A percentile compares a stretch with the other conserved stretches of the same genome.
Conservation (phyloP, 108 stramenopile species). For the Licmophora abbreviata region DNA sequence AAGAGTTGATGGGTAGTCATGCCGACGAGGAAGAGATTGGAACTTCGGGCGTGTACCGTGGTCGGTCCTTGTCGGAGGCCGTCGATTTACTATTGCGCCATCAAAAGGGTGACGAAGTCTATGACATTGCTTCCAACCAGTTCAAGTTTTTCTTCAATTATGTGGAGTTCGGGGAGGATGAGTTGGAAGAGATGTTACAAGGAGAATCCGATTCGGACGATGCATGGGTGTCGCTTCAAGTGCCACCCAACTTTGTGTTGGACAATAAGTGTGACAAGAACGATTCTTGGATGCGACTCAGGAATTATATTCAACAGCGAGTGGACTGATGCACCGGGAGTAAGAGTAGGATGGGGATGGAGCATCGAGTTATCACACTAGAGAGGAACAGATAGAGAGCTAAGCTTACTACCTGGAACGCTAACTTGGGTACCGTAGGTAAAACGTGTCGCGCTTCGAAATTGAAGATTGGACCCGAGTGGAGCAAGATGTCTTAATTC, state of each 20-base stretch:
- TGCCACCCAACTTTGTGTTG: constrained; percentile 57
- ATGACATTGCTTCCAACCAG: constrained; percentile 27
- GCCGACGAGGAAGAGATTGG: constrained; percentile 51
- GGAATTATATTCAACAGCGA: constrained; percentile 30
- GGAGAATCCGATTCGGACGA: constrained; percentile 44
- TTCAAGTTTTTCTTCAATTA: constrained; percentile 81
- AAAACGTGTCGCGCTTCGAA: no score
- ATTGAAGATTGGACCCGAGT: no score
- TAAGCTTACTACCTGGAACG: no score
- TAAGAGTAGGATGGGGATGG: no score
- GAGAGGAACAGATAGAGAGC: no score
- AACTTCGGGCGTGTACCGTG: constrained; percentile 61
- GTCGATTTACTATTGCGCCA: constrained; percentile 9
- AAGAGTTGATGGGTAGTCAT: no score
- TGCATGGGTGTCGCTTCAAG: constrained; percentile 72
- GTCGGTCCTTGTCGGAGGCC: constrained; percentile 49
- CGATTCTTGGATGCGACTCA: constrained; percentile 63
- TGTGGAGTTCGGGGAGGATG: constrained; percentile 61
- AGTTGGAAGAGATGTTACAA: constrained; percentile 67
- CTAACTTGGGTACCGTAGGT: no score
- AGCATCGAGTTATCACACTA: no score
- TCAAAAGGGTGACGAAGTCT: constrained; percentile 17
- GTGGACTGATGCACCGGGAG: no score
- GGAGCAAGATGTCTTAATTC: no score
- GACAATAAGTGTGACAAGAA: constrained; percentile 46